Evolutionary conservation across 257 asterid genomes (phyloP), one percentile per base, ranked within the genome.

Genomic region (Ehretia macrophylla): DNA sequence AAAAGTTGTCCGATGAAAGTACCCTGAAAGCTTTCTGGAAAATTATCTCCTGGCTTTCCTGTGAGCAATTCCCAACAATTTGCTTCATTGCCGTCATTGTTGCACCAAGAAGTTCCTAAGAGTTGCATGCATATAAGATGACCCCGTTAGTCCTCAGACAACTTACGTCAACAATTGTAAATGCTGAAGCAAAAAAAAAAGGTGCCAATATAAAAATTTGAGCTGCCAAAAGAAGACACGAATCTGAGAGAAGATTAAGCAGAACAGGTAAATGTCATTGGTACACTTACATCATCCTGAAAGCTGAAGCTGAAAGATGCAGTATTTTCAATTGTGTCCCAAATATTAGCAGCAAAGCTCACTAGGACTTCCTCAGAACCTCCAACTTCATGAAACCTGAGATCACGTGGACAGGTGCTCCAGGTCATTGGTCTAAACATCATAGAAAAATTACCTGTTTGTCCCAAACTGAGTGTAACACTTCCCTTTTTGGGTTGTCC

Each of bases 71-170:
- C 18, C 76, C 81, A 66, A 86, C 94, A 49, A 96, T 84, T 44
- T 75, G 80, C 85, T 83, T 93, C 83, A 93, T 81, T 56, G 96
- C 87, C 51, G 51, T 66, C 83, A 77, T 77, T 69, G 81, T 73
- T 50, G 96, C 83, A 65, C 60, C 75, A 60, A 79, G 81, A 79
- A 93, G 84, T 69, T 81, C 88, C 93, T 84, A 85, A 55, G 58
- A 16, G 32, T 10, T 59, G 64, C 70, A 75, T 21, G 40, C 14
- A 51, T 6, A 53, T 63, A 47, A 45, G 55, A 49, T 51, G 37
- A 62, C 44, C n/a, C n/a, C 20, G 37, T 62, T 12, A 14, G 21
- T 13, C 20, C n/a, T n/a, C 48, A 17, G 37, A 27, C 8, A 58
- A 50, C 17, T 35, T 40, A 32, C 11, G 11, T 35, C 16, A 56